Conservation (phyloP, 345 rosid genomes). For the Brassica juncea region DNA sequence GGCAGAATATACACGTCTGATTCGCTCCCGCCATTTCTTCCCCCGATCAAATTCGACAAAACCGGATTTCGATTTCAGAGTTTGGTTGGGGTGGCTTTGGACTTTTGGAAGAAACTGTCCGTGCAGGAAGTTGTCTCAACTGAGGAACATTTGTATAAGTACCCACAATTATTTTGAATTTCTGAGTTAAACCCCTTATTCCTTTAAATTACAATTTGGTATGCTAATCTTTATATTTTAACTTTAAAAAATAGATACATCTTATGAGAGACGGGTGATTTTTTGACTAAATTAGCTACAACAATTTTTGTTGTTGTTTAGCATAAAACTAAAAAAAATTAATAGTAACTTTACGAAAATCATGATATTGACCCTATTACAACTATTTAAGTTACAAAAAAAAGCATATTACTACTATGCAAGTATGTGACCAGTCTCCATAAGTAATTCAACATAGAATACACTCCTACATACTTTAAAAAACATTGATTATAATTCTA, state of each 20-base stretch:
- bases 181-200: neutral
- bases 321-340: neutral
- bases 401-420: neutral
- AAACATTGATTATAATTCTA: neutral
- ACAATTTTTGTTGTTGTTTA: neutral
- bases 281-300: neutral
- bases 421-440: neutral
- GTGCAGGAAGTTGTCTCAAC: neutral
- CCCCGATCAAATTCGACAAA: slow-evolving; percentile 1
- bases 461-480: neutral
- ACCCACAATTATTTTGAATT: neutral
- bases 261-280: neutral
- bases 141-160: neutral
- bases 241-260: neutral
- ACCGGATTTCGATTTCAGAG: slow-evolving; percentile 15
- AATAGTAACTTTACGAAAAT: neutral
- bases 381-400: neutral
- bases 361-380: neutral
- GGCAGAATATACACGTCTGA: slow-evolving; percentile 69
- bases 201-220: neutral
- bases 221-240: neutral
- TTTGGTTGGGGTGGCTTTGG: neutral
- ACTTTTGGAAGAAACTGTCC: neutral
- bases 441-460: neutral
- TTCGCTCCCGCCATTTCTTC: slow-evolving; percentile 60